Base-by-base conservation (phyloP, 2,329 filamentous ascomycete species). In the Xylariales sp. region DNA sequence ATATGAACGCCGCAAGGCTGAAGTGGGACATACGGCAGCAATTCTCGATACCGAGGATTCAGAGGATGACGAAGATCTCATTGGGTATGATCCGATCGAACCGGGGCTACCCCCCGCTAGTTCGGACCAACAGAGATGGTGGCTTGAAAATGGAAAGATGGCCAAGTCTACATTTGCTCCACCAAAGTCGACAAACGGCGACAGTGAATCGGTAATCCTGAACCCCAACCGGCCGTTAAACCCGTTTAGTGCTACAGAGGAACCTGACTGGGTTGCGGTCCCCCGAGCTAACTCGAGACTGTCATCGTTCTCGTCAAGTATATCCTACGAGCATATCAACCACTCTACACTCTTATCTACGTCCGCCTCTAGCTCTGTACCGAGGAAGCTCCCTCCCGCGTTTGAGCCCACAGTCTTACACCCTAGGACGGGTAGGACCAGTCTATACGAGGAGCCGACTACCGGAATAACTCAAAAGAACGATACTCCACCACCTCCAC, bases 241-340 rank as follows among this genome's bases (percentile, higher is more conserved):
- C 75, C 96, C 96, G 0, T 98, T 97, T 78, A 86, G 85, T 1
- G 83, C 86, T 0, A 90, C 87, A 1, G 85, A 90, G 39, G 93
- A 97, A 78, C 88, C 91, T 9, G 94, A 97, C 75, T 98, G 96
- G 96, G 89, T 97, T 49, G 86, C 85, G 3, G 83, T 91, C 5
- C 85, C 88, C 28, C 81, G 87, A 39, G 81, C 84, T 3, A 82
- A 84, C 49, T 87, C 86, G 16, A 83, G 85, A 45, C 78, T 86
- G 36, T 86, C 85, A 0, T 82, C 86, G 0, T 83, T 83, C 68
- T 87, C 85, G 1, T 88, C 84, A 75, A 71, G 69, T 41, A 83
- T 89, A 67, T 89, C 87, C 9, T 89, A 87, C 70, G 87, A 89
- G 71, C 85, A 89, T 65, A 82, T 89, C 65, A 84, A 83, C 67